Evolutionary conservation across 257 asterid genomes (phyloP).

Genomic region (Solanum neorickii): DNA sequence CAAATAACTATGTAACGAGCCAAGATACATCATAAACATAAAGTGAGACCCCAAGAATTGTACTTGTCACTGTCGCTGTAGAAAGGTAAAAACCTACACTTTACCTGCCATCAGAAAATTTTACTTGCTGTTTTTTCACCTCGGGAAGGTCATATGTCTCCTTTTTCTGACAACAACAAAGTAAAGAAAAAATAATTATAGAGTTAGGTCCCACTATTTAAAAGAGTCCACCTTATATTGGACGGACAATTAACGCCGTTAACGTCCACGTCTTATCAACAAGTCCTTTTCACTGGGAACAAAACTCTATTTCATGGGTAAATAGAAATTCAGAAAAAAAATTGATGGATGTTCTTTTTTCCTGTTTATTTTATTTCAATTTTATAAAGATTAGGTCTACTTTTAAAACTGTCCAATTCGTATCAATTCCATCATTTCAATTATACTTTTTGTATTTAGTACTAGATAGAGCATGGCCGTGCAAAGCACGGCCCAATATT

Average conservation of each 20-base stretch:
- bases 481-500: too few relatives aligned
- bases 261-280: background rate
- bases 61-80: background rate
- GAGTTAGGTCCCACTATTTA: background rate
- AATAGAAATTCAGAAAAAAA: background rate
- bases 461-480: too few relatives aligned
- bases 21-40: background rate
- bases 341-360: background rate
- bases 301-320: background rate
- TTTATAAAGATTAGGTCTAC: background rate
- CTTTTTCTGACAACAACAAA: slow-evolving; percentile 27
- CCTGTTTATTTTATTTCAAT: background rate
- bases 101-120: slow-evolving; percentile 21
- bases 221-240: background rate
- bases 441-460: background rate
- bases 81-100: background rate
- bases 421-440: background rate
- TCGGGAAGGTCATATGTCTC: slow-evolving; percentile 41
- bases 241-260: slow-evolving; percentile 28
- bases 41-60: background rate
- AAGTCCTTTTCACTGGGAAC: background rate
- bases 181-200: background rate
- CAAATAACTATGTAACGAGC: too few relatives aligned
- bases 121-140: slow-evolving; percentile 17
- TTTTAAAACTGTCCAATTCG: background rate